Base-by-base conservation (phyloP, 1,139 yeast genomes). In the Diutina neorugosa region DNA sequence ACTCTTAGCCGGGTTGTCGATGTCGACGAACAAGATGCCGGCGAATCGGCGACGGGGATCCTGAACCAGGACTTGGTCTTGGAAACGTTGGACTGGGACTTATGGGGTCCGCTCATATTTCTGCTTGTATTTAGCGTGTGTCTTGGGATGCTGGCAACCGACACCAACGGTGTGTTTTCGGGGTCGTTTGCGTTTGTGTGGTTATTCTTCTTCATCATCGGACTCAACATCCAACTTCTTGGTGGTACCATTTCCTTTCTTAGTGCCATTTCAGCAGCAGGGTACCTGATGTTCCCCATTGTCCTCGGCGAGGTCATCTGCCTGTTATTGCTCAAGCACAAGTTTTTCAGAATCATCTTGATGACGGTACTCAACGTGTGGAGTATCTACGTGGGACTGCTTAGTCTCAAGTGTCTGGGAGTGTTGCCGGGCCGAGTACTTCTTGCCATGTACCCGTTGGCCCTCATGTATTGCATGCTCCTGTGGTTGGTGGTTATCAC, bases 81-180 rank as follows among this genome's bases (percentile, higher is more conserved):
- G 50, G 69, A 69, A 56, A 74, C 69, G 57, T 69, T 79, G 52
- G 93, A 86, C 53, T 87, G 95, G 96, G 96, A 87, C 66, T 69
- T 87, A 52, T 88, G 96, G 96, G 96, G 96, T 0, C 96, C 96
- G 2, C 70, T 88, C 56, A 76, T 87, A 31, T 86, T 88, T 62
- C 82, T 88, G 18, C 70, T 88, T 52, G 66, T 74, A 18, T 83
- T 84, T 57, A 73, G 90, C 6, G 78, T 87, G 50, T 70, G 76
- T 4, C 67, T 79, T 53, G 80, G 83, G 1, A 60, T 72, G 48
- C 62, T 76, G 3, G 71, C 78, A 61, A 55, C 59, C 23, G 76
- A 72, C 56, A 67, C 73, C 27, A 73, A 73, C 57, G 65, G 63
- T 52, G 67, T 88, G 70, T 70, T 83, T 80, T 71, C 77, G 0